phyloP scores from a whole-genome alignment of 495 filamentous ascomycete genomes.

The Trichodelitschia bisporula region DNA sequence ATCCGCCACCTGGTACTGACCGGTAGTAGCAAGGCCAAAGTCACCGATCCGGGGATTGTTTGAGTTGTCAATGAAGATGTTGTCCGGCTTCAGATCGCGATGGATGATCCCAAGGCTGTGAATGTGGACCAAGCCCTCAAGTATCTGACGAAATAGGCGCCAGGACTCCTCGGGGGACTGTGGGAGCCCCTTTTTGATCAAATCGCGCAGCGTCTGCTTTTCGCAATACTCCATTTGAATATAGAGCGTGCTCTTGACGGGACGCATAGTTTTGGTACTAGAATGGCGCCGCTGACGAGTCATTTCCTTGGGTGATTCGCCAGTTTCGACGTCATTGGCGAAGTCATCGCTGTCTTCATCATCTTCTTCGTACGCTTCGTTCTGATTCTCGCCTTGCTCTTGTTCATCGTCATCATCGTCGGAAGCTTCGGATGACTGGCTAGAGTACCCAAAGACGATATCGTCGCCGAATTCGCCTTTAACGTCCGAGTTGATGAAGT shows the following conservation, averaged over 20 bases:
- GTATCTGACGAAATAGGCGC: slow-evolving; percentile 74
- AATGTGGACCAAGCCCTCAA: slow-evolving; percentile 78
- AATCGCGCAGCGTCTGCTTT: slow-evolving; percentile 73
- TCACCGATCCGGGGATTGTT: slow-evolving; percentile 89
- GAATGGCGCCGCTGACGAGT: slow-evolving; percentile 11
- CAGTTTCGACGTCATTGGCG: too few species aligned
- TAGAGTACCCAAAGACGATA: too few species aligned
- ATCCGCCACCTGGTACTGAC: slow-evolving; percentile 36
- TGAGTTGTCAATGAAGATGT: slow-evolving; percentile 79
- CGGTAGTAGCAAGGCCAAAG: slow-evolving; percentile 81
- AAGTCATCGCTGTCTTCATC: slow-evolving; percentile 1
- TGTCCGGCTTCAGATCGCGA: slow-evolving; percentile 93
- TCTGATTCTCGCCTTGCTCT: slow-evolving; percentile 5
- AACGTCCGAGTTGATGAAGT: slow-evolving; percentile 79
- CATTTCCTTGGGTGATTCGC: too few species aligned
- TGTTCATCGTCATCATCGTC: slow-evolving; percentile 29
- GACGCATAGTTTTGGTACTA: slow-evolving; percentile 8
- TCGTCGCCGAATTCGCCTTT: slow-evolving; percentile 59
- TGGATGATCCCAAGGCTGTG: slow-evolving; percentile 85
- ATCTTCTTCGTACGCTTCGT: slow-evolving; percentile 2
- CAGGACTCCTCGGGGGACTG: slow-evolving; percentile 55
- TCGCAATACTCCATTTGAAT: slow-evolving; percentile 98
- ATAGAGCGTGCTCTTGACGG: slow-evolving; percentile 37
- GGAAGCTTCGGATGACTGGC: too few species aligned
- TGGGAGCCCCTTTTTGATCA: slow-evolving; percentile 54